Evolutionary conservation across 768 basidiomycete genomes (phyloP).

Genomic region (Boletus subparvulus): DNA sequence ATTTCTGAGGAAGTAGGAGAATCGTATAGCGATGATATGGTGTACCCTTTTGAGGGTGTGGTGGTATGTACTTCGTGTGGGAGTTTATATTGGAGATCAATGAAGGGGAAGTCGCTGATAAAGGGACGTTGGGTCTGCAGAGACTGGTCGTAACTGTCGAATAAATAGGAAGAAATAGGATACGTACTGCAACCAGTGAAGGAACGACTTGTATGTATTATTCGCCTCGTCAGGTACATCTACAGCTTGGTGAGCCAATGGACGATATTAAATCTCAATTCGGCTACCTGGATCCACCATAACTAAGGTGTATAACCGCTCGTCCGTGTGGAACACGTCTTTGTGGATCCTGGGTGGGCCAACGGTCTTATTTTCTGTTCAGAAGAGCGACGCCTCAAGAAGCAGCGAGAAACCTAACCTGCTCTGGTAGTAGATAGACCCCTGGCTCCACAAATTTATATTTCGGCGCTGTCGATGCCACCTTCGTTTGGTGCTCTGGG

Average conservation of each 20-base stretch:
- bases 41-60: conserved; percentile 88
- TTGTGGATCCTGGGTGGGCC: conserved; percentile 63
- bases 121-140: conserved; percentile 74
- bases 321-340: conserved; percentile 80
- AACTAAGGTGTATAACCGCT: conserved; percentile 81
- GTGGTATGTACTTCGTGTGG: conserved; percentile 81
- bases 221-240: conserved; percentile 80
- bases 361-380: conserved; percentile 48
- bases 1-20: conserved; percentile 73
- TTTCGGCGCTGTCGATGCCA: conserved; percentile 22
- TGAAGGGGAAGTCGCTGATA: conserved; percentile 55
- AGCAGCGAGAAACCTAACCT: conserved; percentile 44
- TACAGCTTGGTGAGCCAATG: conserved; percentile 29
- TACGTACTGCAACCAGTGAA: conserved; percentile 85
- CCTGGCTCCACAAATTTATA: conserved; percentile 65
- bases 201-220: conserved; percentile 64
- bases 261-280: conserved; percentile 20
- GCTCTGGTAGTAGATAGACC: conserved; percentile 59
- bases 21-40: conserved; percentile 87
- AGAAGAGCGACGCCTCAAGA: neutral
- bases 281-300: conserved; percentile 80
- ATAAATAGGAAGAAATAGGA: neutral
- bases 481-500: conserved; percentile 32
- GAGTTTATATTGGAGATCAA: conserved; percentile 43
- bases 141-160: neutral